Conservation (phyloP, 1,284 basidiomycete genomes). For the Austroboletus rostrupii region DNA sequence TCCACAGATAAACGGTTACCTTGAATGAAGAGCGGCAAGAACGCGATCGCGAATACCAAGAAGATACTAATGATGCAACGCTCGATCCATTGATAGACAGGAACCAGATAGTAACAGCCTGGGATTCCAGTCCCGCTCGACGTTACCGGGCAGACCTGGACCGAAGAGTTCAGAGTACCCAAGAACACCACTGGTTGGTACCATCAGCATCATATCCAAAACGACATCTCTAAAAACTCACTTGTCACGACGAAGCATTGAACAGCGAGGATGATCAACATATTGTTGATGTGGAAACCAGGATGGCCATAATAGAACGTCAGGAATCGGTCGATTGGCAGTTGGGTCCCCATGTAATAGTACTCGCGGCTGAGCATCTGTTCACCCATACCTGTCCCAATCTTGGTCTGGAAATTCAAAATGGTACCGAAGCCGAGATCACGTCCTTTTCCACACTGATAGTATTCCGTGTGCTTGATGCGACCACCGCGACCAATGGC, state of each 20-base stretch:
- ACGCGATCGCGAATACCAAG: slow-evolving; percentile 95
- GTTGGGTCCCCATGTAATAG: slow-evolving; percentile 97
- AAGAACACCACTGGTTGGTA: slow-evolving; percentile 68
- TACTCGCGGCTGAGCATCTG: slow-evolving; percentile 99
- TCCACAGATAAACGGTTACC: slow-evolving; percentile 43
- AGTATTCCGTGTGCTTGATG: slow-evolving; percentile 99
- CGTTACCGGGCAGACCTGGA: slow-evolving; percentile 75
- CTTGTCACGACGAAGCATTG: slow-evolving; percentile 91
- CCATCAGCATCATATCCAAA: slow-evolving; percentile 56
- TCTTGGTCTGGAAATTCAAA: slow-evolving; percentile 99
- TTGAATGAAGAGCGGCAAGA: slow-evolving; percentile 93
- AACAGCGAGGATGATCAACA: slow-evolving; percentile 94
- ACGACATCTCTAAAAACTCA: slow-evolving; percentile 41
- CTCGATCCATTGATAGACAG: slow-evolving; percentile 95
- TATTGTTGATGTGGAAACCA: slow-evolving; percentile 99
- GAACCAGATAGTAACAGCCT: slow-evolving; percentile 92
- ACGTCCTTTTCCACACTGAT: slow-evolving; percentile 98
- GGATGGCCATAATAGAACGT: slow-evolving; percentile 99
- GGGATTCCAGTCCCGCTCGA: slow-evolving; percentile 41
- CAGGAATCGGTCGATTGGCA: slow-evolving; percentile 97
- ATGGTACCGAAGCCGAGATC: slow-evolving; percentile 99
- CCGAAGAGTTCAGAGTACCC: slow-evolving; percentile 81
- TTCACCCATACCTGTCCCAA: slow-evolving; percentile 99
- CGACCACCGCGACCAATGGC: slow-evolving; percentile 97
- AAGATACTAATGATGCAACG: slow-evolving; percentile 95